Evolutionary conservation across 345 rosid species (phyloP), one percentile per base, ranked within the genome.

Genomic region (Dipteronia sinensis): DNA sequence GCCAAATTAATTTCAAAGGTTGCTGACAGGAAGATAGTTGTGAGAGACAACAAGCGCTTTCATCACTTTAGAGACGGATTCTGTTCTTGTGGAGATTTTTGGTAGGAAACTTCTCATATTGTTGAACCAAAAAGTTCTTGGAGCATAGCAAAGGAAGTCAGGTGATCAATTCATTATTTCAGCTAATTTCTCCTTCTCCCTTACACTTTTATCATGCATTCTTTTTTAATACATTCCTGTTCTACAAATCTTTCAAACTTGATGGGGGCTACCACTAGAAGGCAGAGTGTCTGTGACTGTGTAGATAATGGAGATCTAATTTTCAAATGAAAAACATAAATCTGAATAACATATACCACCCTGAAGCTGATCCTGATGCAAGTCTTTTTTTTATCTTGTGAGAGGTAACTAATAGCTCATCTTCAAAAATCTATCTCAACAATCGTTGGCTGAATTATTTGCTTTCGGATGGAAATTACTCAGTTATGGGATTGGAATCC

Each of bases 21-120:
- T 10, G 80, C 73, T 47, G 76, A 80, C 71, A 89, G 92, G 81
- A 89, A 91, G 76, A 89, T 89, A 77, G 72, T 91, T 55, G 82
- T 88, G 12, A 81, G 95, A 81, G 95, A 88, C 80, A 90, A 85
- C 56, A 90, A 90, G 76, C 83, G 91, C 27, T 89, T 89, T 77
- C 95, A 92, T 86, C 95, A 87, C 78, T 89, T 92, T 65, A 90
- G 75, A 78, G 75, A 84, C 76, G 92, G 93, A 29, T 15, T 78
- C 31, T 90, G 95, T 81, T 82, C 87, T 67, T 84, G 87, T 64
- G 81, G 84, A 20, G 89, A 86, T 70, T 75, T 58, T 61, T 84
- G 87, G 89, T 86, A 76, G 49, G 34, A 59, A 69, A 17, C 58
- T 8, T 34, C 19, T 58, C 20, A 17, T 23, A 38, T 22, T 49